Evolutionary conservation across 345 rosid species (phyloP).

Genomic region (Crucihimalaya himalaica): DNA sequence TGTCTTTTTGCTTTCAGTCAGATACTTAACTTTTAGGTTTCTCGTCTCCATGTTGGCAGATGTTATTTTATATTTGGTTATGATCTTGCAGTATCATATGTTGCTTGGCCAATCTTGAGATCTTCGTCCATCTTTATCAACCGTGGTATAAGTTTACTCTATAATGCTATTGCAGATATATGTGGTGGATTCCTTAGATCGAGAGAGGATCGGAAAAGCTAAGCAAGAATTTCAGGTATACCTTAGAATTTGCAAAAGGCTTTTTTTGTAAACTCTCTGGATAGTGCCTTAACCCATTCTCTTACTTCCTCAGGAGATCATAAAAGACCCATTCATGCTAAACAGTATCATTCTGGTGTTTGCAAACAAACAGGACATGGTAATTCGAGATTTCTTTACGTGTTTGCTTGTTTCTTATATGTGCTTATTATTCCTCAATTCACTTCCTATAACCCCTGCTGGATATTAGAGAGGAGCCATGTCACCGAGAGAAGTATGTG

Average conservation of each 20-base stretch:
- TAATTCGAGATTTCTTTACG: constrained; percentile 31
- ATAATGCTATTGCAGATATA: constrained; percentile 63
- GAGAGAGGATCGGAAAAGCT: constrained; percentile 94
- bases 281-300: constrained; percentile 29
- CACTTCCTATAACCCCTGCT: not conserved
- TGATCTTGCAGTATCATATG: not conserved
- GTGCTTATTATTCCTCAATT: not conserved
- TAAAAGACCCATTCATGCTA: constrained; percentile 97
- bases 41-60: not conserved
- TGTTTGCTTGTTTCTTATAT: constrained; percentile 1
- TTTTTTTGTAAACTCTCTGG: constrained; percentile 38
- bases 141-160: constrained; percentile 2
- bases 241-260: constrained; percentile 28
- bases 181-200: constrained; percentile 95
- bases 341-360: constrained; percentile 92
- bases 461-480: constrained; percentile 86
- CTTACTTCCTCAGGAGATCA: constrained; percentile 67
- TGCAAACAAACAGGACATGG: constrained; percentile 99
- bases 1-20: not conserved
- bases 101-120: constrained; percentile 13
- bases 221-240: constrained; percentile 91
- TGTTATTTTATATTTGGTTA: constrained; percentile 13
- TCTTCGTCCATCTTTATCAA: not conserved
- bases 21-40: not conserved
- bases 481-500: constrained; percentile 94